These are phyloP conservation scores for Fagopyrum homotropicum DNA, from an alignment of 148 eudicot genomes.

Conservation along the genomic window DNA sequence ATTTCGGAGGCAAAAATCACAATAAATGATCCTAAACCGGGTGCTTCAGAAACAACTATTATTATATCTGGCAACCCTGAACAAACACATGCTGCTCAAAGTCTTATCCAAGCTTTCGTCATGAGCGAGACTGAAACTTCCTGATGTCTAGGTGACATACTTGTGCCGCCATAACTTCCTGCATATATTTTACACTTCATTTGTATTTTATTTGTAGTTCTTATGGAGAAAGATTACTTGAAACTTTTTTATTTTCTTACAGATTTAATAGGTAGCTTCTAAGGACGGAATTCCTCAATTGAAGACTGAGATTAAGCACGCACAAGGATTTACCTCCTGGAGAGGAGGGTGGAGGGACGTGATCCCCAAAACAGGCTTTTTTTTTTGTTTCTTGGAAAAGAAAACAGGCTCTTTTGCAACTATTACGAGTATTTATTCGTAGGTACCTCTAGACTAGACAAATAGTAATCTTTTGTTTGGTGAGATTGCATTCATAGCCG, in stretches of 20 bases:
- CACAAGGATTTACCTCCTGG: not conserved
- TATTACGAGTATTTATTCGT: not conserved
- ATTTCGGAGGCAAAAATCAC: constrained; percentile 78
- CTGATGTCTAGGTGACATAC: constrained; percentile 20
- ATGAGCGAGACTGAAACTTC: constrained; percentile 57
- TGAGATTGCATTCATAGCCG: not conserved
- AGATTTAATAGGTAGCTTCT: not conserved
- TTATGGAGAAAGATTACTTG: not conserved
- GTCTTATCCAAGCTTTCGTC: constrained; percentile 92
- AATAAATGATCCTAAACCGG: constrained; percentile 69
- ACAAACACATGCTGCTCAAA: constrained; percentile 90
- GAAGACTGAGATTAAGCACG: not conserved
- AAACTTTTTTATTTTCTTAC: not conserved
- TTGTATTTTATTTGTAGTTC: not conserved
- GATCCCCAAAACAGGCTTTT: not conserved
- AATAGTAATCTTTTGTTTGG: not conserved
- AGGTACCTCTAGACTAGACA: constrained; percentile 11
- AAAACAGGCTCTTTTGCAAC: constrained; percentile 4
- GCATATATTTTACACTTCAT: not conserved
- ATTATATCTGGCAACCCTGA: constrained; percentile 92
- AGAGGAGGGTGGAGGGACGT: not conserved
- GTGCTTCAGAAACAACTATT: constrained; percentile 70
- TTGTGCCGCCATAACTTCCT: not conserved
- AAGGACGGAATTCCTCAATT: constrained; percentile 2
- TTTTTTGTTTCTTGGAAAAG: not conserved